Percentiles rank a stretch among this genome's conserved stretches.
phyloP scores from a whole-genome alignment of 2,329 filamentous ascomycete genomes.

The Ambrosiella cleistominuta region DNA sequence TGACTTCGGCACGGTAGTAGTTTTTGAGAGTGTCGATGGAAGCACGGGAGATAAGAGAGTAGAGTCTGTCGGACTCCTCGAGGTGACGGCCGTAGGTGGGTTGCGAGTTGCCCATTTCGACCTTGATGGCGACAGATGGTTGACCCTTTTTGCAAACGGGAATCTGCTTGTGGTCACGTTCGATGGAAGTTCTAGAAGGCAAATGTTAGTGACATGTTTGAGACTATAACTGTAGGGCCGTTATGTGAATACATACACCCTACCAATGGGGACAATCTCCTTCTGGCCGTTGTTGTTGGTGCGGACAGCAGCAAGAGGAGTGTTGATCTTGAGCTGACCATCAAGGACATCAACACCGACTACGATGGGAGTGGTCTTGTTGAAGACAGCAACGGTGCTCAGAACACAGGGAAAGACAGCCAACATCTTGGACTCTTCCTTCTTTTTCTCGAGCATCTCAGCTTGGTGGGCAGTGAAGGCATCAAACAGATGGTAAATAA shows the following conservation, averaged over 20 bases:
- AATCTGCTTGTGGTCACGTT: conserved; percentile 94
- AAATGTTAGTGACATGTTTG: conserved; percentile 16
- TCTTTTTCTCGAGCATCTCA: conserved; percentile 70
- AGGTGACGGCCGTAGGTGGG: conserved; percentile 88
- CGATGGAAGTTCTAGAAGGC: conserved; percentile 61
- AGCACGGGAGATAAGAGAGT: conserved; percentile 69
- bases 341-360: conserved; percentile 92
- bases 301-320: conserved; percentile 77
- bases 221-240: background rate
- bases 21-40: conserved; percentile 95
- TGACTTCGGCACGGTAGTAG: conserved; percentile 75
- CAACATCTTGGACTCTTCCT: conserved; percentile 87
- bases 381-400: conserved; percentile 81
- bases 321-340: conserved; percentile 69
- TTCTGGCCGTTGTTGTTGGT: conserved; percentile 65
- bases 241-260: conserved; percentile 55
- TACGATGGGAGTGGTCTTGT: conserved; percentile 93
- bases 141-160: conserved; percentile 85
- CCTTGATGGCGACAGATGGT: conserved; percentile 95
- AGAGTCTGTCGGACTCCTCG: conserved; percentile 76
- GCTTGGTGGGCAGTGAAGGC: conserved; percentile 92
- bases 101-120: conserved; percentile 82
- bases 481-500: conserved; percentile 98
- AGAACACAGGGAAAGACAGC: conserved; percentile 96
- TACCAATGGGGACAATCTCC: conserved; percentile 68